Evolutionary conservation across 2,329 filamentous ascomycete species (phyloP).

Genomic region (Aspergillus niger): DNA sequence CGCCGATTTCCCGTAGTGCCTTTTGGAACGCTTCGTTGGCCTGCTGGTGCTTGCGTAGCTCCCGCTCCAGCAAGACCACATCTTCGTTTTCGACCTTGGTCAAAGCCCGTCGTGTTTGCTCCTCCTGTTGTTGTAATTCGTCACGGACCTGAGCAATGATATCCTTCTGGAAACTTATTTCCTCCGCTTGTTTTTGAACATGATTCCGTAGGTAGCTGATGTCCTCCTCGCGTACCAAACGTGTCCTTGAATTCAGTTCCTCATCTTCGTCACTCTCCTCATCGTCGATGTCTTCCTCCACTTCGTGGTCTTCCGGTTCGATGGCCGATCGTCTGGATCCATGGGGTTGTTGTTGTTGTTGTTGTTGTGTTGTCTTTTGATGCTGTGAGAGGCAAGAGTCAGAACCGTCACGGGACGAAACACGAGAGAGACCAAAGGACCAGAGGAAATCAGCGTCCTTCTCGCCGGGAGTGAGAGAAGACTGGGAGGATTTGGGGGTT

Average conservation of each 20-base stretch:
- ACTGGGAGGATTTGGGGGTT: conserved; percentile 70
- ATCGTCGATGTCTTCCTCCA: conserved; percentile 34
- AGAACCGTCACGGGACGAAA: conserved; percentile 38
- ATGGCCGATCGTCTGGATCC: conserved; percentile 39
- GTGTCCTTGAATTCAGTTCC: conserved; percentile 54
- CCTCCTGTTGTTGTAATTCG: conserved; percentile 82
- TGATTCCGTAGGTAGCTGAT: conserved; percentile 84
- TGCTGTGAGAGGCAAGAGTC: conserved; percentile 37
- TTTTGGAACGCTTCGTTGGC: conserved; percentile 99
- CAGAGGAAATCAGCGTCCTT: conserved; percentile 36
- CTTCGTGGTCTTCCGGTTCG: conserved; percentile 33
- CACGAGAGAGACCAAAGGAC: conserved; percentile 38
- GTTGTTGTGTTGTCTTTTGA: conserved; percentile 36
- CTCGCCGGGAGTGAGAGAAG: conserved; percentile 62
- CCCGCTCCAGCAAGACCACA: conserved; percentile 84
- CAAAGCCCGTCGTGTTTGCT: conserved; percentile 78
- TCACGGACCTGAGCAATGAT: conserved; percentile 84
- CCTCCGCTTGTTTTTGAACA: conserved; percentile 88
- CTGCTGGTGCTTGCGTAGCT: conserved; percentile 95
- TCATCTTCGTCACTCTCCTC: conserved; percentile 47
- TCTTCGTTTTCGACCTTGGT: conserved; percentile 82
- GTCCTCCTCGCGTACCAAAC: conserved; percentile 71
- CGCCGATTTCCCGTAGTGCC: conserved; percentile 91
- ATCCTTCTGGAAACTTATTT: conserved; percentile 83
- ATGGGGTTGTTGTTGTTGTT: conserved; percentile 35